Base-by-base conservation (phyloP, 441 rosid genomes). In the Arabidopsis lyrata region DNA sequence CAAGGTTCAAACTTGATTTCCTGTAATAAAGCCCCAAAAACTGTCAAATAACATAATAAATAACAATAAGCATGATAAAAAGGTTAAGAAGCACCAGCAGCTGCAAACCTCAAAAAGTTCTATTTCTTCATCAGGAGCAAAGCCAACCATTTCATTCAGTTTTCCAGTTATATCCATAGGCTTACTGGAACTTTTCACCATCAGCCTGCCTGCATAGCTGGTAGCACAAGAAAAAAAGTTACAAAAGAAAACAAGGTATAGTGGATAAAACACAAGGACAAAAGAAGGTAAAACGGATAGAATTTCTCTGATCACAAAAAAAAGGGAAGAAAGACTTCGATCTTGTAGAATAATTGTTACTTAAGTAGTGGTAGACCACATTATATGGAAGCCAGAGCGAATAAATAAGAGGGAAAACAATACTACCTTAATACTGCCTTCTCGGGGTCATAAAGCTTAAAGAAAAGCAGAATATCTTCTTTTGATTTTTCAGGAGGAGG, bases 61-160 rank as follows among this genome's bases (percentile, higher is more conserved):
- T 20, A 66, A 34, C 24, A 44, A 63, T 45, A 44, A 68, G 58
- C 45, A 41, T 67, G 35, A 56, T 42, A 22, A 70, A 36, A 16
- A 68, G 68, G 22, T 48, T 15, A 34, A 47, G 42, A 59, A 50
- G 7, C 72, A 29, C 13, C 64, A 15, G 58, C 48, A 50, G 68
- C 52, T 63, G 56, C 77, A 72, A 77, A 93, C 99, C 99, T 95
- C 97, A 80, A 81, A 95, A 70, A 95, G 92, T 63, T 93, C 90
- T 68, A 95, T 86, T 76, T 90, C 94, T 77, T 95, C 92, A 74
- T 90, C 98, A 66, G 92, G 87, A 62, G 84, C 83, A 82, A 88
- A 91, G 62, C 96, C 97, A 77, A 93, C 97, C 97, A 95, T 83
- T 80, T 90, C 85, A 78, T 90, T 93, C 57, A 95, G 80, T 66